Evolutionary conservation across 1,284 basidiomycete species (phyloP), one percentile per base, ranked within the genome.

Genomic region (Austroboletus novae-zelandiae): DNA sequence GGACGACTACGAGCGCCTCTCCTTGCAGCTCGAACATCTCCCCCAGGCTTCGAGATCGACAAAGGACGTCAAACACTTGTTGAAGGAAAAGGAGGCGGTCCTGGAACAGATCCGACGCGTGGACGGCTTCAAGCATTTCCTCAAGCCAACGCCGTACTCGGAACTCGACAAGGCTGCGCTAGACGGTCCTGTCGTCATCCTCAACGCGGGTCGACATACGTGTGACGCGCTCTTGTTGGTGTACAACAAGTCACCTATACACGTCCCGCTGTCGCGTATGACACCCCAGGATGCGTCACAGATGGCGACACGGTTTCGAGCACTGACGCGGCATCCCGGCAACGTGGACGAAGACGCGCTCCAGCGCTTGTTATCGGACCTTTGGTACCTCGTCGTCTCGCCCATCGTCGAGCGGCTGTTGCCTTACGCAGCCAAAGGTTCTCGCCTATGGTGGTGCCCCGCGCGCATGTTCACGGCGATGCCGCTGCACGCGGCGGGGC

Each of bases 361-460:
- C 20, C 32, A 48, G n/a, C 4, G 43, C 9, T 43, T 68, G 7
- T 49, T 74, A 14, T 51, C 62, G 2, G 51, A 53, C 6, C 54
- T 73, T 17, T 73, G 72, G 72, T 51, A 63, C n/a, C 45, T 57
- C 7, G 48, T 75, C 31, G 69, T 68, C 9, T 45, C 44, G 14
- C 70, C 70, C 7, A 56, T 74, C n/a, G 48, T 67, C 14, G 53
- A 59, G 25, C 50, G 47, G 35, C 27, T 73, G 6, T 20, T 46
- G 35, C 30, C 49, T 4, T 42, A 41, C 23, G 44, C 54, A 5
- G 45, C 50, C 1, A 44, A 42, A 15, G 56, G 65, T 15, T 65
- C 70, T 2, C 67, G 69, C 10, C 59, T 78, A 15, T 77, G 75
- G 73, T 77, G 75, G 75, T 77, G 73, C 47, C 73, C 72, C 3